Base-by-base conservation (phyloP, 1,284 basidiomycete species). In the Malassezia restricta region DNA sequence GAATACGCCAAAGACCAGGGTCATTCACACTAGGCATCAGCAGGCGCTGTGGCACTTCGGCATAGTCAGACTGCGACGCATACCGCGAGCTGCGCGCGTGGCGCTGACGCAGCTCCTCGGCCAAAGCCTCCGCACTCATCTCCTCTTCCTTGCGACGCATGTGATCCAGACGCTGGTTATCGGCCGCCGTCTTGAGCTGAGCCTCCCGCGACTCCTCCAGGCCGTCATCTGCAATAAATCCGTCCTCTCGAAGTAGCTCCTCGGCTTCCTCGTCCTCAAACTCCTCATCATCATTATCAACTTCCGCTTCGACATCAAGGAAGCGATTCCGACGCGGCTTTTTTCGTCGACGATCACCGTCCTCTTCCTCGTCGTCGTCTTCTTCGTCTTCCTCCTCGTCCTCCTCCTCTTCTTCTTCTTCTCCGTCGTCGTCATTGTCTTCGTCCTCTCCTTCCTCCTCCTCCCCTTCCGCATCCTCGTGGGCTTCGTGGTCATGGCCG, bases 1-100 rank as follows among this genome's bases (percentile, higher is more conserved):
- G 81, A 48, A 98, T 83, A 75, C 91, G 89, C 89, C 90, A 99
- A 62, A 99, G 76, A 69, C 83, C 91, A 6, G 92, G 87, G 73
- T 98, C 92, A 56, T 94, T 85, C 6, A 95, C 89, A 12, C 85
- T 87, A 32, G 92, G 92, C 91, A 98, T 96, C 40, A 94, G 79
- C 43, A 95, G 76, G n/a, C 89, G 81, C 70, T 96, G 90, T 0
- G 94, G 92, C 31, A 96, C 83, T 43, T 71, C 65, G 33, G 65
- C 63, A 63, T 88, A 85, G 68, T 90, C 92, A 32, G 72, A 74
- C 57, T 71, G 70, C n/a, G 69, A 65, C 14, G 69, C 52, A 20
- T 64, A 57, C 51, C 74, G 61, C 27, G 61, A 54, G 80, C 78
- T 51, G 47, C 69, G 66, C 29, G 79, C 79, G 75, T 94, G 87